phyloP scores from a whole-genome alignment of 768 basidiomycete species.

The Leccinum sublutescens region DNA sequence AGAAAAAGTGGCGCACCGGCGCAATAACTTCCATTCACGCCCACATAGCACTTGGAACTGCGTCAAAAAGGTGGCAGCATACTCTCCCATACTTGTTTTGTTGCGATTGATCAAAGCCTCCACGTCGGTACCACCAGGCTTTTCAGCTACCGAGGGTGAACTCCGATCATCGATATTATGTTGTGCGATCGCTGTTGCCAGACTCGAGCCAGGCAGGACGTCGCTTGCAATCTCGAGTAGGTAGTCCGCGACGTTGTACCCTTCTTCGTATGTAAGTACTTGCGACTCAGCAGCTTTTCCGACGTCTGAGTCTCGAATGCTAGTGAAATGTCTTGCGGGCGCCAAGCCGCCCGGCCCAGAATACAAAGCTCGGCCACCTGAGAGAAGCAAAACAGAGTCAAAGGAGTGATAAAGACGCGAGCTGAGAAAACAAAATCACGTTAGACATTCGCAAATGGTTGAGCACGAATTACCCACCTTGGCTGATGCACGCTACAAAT shows the following conservation, averaged over 20 bases:
- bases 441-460: neutral
- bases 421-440: constrained; percentile 32
- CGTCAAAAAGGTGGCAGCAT: constrained; percentile 82
- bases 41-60: constrained; percentile 81
- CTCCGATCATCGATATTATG: constrained; percentile 1
- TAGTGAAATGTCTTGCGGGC: constrained; percentile 67
- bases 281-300: constrained; percentile 36
- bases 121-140: constrained; percentile 12
- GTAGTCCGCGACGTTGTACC: constrained; percentile 93
- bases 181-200: constrained; percentile 29
- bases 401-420: constrained; percentile 86
- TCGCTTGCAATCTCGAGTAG: constrained; percentile 84
- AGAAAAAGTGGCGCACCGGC: constrained; percentile 43
- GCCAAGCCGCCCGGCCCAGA: constrained; percentile 71
- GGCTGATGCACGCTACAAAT: constrained; percentile 90
- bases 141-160: constrained; percentile 11
- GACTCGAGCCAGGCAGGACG: constrained; percentile 45
- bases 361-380: constrained; percentile 77
- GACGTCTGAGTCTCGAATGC: constrained; percentile 22
- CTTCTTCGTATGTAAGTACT: constrained; percentile 59
- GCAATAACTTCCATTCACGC: constrained; percentile 82
- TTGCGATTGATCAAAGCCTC: constrained; percentile 22
- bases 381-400: constrained; percentile 74
- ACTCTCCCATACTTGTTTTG: constrained; percentile 33
- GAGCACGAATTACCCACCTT: constrained; percentile 42